Evolutionary conservation across 768 basidiomycete genomes (phyloP), one percentile per base, ranked within the genome.

Genomic region (Tulasnella calospora): DNA sequence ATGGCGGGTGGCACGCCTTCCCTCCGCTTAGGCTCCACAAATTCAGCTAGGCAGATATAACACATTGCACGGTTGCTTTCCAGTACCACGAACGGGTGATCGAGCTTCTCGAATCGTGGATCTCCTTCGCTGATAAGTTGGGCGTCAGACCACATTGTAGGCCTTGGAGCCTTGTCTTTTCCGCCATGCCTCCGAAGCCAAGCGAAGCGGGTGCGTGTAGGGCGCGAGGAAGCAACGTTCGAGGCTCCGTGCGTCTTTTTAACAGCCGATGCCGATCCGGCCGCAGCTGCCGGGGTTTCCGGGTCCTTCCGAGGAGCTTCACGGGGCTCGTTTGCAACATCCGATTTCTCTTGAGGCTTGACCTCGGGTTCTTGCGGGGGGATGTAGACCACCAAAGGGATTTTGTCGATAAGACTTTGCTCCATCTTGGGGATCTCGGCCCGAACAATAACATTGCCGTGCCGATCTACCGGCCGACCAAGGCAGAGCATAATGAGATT

Each of bases 311-410:
- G 44, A 2, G 12, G 12, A 1, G 23, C 4, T 7, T 51, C 51
- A 21, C 51, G 51, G 21, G 51, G 51, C 51, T 51, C 51, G n/a
- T 7, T 51, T 51, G 92, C 88, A 19, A 87, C 82, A n/a, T 86
- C 82, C 33, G 87, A 84, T 1, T 89, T 88, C 23, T 35, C 73
- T n/a, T 21, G 41, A 12, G n/a, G 17, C 27, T 47, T 36, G 23
- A 23, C 69, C 30, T 46, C 36, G 41, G 41, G 30, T 23, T 35
- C 36, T 19, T 5, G 41, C 33, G 79, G 77, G 4, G 79, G 80
- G 13, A 95, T 94, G 84, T 94, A 95, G 80, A 94, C 88, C 36
- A 94, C 94, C 30, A 95, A 87, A 0, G 94, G 94, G 51, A 95
- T 94, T 72, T 88, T 88, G 76, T 94, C 92, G 33, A 95, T 93